phyloP scores from a whole-genome alignment of 1,284 basidiomycete genomes.

The Apiotrichum porosum region DNA sequence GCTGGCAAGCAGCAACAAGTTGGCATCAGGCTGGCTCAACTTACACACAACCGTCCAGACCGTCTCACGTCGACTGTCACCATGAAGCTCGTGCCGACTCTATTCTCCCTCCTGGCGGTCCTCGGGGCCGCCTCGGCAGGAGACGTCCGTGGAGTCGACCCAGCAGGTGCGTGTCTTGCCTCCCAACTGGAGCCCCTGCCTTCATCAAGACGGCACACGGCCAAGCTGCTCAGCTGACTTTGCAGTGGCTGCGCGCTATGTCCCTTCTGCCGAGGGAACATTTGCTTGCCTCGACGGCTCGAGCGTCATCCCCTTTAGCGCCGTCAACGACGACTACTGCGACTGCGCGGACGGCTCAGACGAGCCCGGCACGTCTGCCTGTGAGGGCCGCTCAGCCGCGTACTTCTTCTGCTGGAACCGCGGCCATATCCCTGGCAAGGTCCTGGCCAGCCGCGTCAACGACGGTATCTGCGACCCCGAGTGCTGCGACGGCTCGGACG shows the following conservation, averaged over 20 bases:
- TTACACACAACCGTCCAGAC: too few species aligned
- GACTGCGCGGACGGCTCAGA: constrained; percentile 91
- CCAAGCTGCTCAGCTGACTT: too few species aligned
- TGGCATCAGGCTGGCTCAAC: too few species aligned
- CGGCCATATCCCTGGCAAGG: constrained; percentile 76
- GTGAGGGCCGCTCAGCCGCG: constrained; percentile 55
- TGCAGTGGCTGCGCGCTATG: constrained; percentile 16
- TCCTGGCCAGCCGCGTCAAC: constrained; percentile 79
- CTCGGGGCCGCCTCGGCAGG: constrained; percentile 4
- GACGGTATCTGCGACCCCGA: constrained; percentile 92
- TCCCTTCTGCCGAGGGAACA: not conserved
- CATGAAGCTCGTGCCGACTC: constrained; percentile 1
- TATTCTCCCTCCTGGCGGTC: constrained; percentile 10
- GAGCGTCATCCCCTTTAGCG: constrained; percentile 56
- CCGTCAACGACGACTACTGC: constrained; percentile 92
- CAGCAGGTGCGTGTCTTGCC: constrained; percentile 11
- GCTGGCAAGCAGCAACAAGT: too few species aligned
- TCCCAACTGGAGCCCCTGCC: too few species aligned
- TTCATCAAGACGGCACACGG: too few species aligned
- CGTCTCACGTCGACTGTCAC: too few species aligned
- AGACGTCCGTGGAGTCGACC: constrained; percentile 13
- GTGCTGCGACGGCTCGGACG: constrained; percentile 98
- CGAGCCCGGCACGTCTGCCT: constrained; percentile 89
- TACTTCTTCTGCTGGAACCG: constrained; percentile 83
- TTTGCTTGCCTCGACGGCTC: constrained; percentile 45